phyloP scores from a whole-genome alignment of 352 stramenopile genomes.

The Globisporangium okanoganense region DNA sequence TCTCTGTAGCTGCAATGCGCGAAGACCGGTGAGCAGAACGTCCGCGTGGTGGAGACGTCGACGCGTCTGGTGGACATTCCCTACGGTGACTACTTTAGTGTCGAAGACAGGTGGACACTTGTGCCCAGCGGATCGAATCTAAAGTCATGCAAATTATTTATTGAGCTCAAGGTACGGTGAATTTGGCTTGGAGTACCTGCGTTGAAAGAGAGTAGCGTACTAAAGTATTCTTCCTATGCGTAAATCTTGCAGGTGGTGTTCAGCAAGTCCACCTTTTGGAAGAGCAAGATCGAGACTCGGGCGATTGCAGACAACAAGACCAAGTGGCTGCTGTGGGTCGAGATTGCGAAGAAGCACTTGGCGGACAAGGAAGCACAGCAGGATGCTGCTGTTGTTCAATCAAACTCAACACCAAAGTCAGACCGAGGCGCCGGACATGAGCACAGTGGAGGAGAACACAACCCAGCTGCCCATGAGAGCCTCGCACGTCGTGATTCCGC shows the following conservation, averaged over 20 bases:
- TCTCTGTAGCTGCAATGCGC: slow-evolving; percentile 53
- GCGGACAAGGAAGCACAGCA: neutral
- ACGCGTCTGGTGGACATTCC: slow-evolving; percentile 81
- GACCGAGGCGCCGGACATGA: neutral
- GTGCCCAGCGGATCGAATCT: slow-evolving; percentile 35
- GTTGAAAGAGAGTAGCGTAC: neutral
- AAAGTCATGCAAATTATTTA: slow-evolving; percentile 56
- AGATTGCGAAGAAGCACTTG: slow-evolving; percentile 57
- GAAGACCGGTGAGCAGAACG: slow-evolving; percentile 35
- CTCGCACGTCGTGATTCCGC: neutral
- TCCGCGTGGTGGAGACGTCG: slow-evolving; percentile 66
- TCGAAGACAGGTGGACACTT: slow-evolving; percentile 80
- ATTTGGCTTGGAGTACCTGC: neutral
- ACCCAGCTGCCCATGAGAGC: neutral
- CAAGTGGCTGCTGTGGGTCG: slow-evolving; percentile 71
- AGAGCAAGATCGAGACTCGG: slow-evolving; percentile 69
- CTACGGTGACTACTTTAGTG: slow-evolving; percentile 86
- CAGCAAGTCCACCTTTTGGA: slow-evolving; percentile 83
- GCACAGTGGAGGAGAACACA: neutral
- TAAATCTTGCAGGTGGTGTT: slow-evolving; percentile 60
- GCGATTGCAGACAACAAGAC: slow-evolving; percentile 69
- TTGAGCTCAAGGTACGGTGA: slow-evolving; percentile 60
- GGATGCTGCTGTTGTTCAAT: too few species aligned
- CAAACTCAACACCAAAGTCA: neutral
- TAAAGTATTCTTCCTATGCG: too few species aligned